A percentile compares a stretch with the other conserved stretches of the same genome.
Evolutionary conservation across 371 early-diverging fungal genomes (phyloP).

Genomic region (Mucor lusitanicus): DNA sequence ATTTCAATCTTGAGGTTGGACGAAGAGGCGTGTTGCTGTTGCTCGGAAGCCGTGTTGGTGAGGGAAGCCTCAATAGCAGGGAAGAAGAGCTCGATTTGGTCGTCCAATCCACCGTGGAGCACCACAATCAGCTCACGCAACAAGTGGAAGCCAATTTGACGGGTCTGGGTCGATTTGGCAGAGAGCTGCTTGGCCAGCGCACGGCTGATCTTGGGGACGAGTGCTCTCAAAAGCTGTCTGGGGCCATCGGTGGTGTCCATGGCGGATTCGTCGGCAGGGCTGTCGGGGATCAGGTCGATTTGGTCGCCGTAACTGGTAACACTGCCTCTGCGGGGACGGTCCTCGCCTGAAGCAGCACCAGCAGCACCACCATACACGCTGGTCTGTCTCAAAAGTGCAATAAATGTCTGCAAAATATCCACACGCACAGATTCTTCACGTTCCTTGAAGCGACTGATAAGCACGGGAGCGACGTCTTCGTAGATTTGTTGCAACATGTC

Average conservation of each 20-base stretch:
- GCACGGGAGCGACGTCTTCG: conserved; percentile 66
- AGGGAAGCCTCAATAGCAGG: conserved; percentile 74
- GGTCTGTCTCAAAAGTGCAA: conserved; percentile 73
- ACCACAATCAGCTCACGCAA: conserved; percentile 73
- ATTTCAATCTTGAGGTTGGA: conserved; percentile 86
- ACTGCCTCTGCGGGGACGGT: conserved; percentile 56
- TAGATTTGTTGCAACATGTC: conserved; percentile 70
- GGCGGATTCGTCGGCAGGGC: background rate
- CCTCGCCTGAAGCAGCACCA: conserved; percentile 5
- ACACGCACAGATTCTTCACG: conserved; percentile 90
- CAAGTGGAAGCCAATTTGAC: conserved; percentile 76
- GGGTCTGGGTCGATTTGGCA: conserved; percentile 75
- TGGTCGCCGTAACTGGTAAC: conserved; percentile 60
- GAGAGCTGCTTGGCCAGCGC: conserved; percentile 70
- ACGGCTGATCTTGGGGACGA: conserved; percentile 68
- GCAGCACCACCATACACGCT: conserved; percentile 49
- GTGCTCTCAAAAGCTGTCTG: conserved; percentile 54
- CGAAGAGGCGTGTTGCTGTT: conserved; percentile 67
- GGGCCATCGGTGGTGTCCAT: conserved; percentile 22
- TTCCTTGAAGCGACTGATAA: conserved; percentile 85
- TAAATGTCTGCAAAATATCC: conserved; percentile 82
- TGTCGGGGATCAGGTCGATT: conserved; percentile 7
- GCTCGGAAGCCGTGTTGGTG: conserved; percentile 42
- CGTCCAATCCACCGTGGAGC: conserved; percentile 72
- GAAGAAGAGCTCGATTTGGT: conserved; percentile 66